These are phyloP conservation scores for Colletotrichum viniferum DNA, from an alignment of 2,329 filamentous ascomycete genomes.

Conservation along the genomic window DNA sequence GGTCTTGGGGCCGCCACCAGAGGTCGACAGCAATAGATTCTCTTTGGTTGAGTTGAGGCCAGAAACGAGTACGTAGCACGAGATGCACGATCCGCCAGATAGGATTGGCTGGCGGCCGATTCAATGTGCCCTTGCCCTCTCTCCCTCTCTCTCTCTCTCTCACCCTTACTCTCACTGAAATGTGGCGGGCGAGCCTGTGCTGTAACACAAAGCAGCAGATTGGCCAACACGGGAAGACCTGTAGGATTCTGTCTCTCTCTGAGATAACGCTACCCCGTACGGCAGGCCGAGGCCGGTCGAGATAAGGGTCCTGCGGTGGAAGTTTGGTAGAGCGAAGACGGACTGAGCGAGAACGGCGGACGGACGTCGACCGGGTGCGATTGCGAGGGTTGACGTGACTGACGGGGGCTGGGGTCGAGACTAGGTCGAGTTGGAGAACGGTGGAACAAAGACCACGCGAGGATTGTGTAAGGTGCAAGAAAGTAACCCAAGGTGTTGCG, in stretches of 20 bases:
- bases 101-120: conserved; percentile 1
- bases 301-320: conserved; percentile 1
- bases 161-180: neutral
- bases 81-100: conserved; percentile 10
- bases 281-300: conserved; percentile 5
- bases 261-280: neutral
- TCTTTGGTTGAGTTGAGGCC: neutral
- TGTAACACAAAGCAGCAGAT: conserved; percentile 3
- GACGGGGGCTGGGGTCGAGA: neutral
- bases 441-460: conserved; percentile 5
- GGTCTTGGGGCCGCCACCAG: conserved; percentile 9
- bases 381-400: conserved; percentile 14
- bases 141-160: neutral
- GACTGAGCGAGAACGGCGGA: neutral
- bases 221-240: neutral
- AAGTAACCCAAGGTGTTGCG: neutral
- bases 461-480: neutral
- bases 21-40: neutral
- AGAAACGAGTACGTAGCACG: conserved; percentile 1
- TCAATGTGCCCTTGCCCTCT: neutral
- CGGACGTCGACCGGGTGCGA: neutral
- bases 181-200: neutral
- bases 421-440: neutral
- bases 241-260: neutral
- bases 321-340: neutral